phyloP scores from a whole-genome alignment of 371 early-diverging fungal species.

The Racocetra persica region DNA sequence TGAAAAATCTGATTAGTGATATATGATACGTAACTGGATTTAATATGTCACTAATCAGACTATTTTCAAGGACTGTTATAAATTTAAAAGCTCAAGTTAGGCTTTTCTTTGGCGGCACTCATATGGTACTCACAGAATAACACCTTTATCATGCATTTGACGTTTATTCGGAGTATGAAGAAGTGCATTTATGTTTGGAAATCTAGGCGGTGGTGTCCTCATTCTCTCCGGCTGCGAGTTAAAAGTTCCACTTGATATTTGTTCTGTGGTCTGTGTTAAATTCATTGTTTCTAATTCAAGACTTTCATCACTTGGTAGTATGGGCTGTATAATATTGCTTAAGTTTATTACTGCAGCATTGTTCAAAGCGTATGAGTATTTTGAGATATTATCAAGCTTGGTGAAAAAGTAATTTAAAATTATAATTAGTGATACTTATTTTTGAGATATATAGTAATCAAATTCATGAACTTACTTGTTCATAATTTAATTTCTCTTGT shows the following conservation, averaged over 20 bases:
- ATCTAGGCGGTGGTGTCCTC: slow-evolving; percentile 16
- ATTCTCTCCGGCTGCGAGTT: neutral
- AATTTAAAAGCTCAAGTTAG: too few species aligned
- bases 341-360: slow-evolving; percentile 37
- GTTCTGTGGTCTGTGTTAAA: neutral
- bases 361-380: slow-evolving; percentile 35
- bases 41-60: too few species aligned
- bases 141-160: slow-evolving; percentile 1
- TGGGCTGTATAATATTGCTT: slow-evolving; percentile 33
- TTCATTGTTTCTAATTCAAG: slow-evolving; percentile 8
- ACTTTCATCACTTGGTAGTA: neutral
- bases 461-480: slow-evolving; percentile 32
- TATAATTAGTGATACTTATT: too few species aligned
- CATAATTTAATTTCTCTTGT: slow-evolving; percentile 22
- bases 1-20: too few species aligned
- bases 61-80: too few species aligned
- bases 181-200: neutral
- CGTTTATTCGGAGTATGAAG: slow-evolving; percentile 36
- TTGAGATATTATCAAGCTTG: slow-evolving; percentile 42
- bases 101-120: too few species aligned
- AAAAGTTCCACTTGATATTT: slow-evolving; percentile 1
- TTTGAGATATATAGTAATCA: too few species aligned
- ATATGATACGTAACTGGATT: too few species aligned
- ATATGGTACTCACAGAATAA: slow-evolving; percentile 24
- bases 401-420: too few species aligned